phyloP scores from a whole-genome alignment of 257 asterid genomes.

The Solanum neorickii region DNA sequence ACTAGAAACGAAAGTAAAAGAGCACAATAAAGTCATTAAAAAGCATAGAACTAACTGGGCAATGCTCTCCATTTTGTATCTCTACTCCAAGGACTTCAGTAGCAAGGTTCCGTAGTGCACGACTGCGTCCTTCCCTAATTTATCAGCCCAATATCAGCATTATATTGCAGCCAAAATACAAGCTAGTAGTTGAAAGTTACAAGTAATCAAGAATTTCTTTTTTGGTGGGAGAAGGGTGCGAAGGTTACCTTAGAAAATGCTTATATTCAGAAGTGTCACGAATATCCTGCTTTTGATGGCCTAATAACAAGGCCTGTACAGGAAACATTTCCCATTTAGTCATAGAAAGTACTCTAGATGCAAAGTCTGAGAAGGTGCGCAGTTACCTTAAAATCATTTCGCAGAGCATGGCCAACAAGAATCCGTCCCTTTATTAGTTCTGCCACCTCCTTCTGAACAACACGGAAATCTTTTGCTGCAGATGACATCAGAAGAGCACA shows the following conservation, averaged over 20 bases:
- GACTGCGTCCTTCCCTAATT: conserved; percentile 80
- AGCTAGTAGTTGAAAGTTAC: not conserved
- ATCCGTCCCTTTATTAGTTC: conserved; percentile 63
- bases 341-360: not conserved
- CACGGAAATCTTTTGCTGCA: conserved; percentile 75
- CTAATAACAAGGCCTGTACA: conserved; percentile 73
- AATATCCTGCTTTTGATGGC: conserved; percentile 83
- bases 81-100: conserved; percentile 54
- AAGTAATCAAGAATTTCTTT: not conserved
- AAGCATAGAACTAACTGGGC: conserved; percentile 54
- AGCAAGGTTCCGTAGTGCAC: conserved; percentile 74
- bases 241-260: conserved; percentile 54
- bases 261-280: conserved; percentile 82
- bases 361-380: not conserved
- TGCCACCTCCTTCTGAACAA: conserved; percentile 73
- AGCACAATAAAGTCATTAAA: not conserved
- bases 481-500: conserved; percentile 5
- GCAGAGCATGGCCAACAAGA: conserved; percentile 95
- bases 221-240: not conserved
- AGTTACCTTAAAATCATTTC: conserved; percentile 76
- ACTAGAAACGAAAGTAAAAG: not conserved
- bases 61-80: conserved; percentile 92
- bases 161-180: not conserved
- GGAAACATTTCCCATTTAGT: not conserved
- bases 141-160: conserved; percentile 9